Evolutionary conservation across 345 rosid species (phyloP), one percentile per base, ranked within the genome.

Genomic region (Bruguiera sexangula): DNA sequence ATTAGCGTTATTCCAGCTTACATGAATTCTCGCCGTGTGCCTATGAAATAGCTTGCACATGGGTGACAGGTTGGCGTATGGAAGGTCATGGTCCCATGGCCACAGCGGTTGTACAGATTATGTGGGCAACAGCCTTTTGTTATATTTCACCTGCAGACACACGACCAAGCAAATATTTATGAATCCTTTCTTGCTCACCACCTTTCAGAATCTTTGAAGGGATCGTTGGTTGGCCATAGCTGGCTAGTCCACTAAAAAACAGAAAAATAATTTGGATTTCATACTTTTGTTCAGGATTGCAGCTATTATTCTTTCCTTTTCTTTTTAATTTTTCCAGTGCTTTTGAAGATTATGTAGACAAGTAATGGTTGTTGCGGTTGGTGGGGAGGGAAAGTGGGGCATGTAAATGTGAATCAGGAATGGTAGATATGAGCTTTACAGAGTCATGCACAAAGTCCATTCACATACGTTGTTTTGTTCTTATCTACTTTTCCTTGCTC

Each of bases 211-310:
- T 75, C 75, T 65, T 58, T 75, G 4, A 13, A 18, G 46, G 76
- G 32, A 60, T 56, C 60, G 18, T 21, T 21, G 52, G 24, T n/a
- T 15, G 37, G 36, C 34, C 69, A 59, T 59, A 54, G 79, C 82
- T 78, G 81, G 75, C 78, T 21, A 21, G 37, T 52, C 68, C 84
- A 76, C 80, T 60, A 78, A 30, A 78, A 69, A 69, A 77, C 78
- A 70, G 69, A 31, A 64, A 67, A 60, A 67, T 19, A 34, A 69
- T 74, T 57, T 67, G 78, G 67, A 68, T 8, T 69, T 13, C 62
- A 59, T 50, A 24, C 55, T 30, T 1, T 55, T 3, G 3, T 13
- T 15, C 13, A 1, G 72, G 81, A 60, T 63, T 59, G 11, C 73
- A 60, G 22, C 64, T 43, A 15, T 34, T 21, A 27, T 24, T 4